These are phyloP conservation scores for Stereocaulon alpinum DNA, from an alignment of 495 filamentous ascomycete genomes.

Conservation along the genomic window DNA sequence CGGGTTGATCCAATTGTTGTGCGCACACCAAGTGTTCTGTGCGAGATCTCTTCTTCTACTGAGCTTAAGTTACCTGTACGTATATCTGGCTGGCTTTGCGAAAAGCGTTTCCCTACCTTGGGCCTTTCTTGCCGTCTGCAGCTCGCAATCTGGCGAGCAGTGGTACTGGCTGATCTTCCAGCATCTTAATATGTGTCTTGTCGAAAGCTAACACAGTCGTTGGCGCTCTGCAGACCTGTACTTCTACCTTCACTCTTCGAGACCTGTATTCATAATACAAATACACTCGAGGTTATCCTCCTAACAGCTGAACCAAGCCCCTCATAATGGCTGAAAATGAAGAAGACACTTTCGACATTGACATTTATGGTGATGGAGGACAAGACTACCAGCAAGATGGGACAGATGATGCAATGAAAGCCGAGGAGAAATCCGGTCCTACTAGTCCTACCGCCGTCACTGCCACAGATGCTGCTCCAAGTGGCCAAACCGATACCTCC, in stretches of 20 bases:
- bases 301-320: slow-evolving; percentile 14
- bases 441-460: slow-evolving; percentile 21
- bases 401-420: slow-evolving; percentile 26
- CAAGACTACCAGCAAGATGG: slow-evolving; percentile 43
- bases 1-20: slow-evolving; percentile 21
- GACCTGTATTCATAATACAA: slow-evolving; percentile 23
- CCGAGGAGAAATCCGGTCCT: slow-evolving; percentile 32
- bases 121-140: slow-evolving; percentile 6
- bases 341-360: slow-evolving; percentile 96
- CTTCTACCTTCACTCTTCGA: slow-evolving; percentile 25
- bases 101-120: not conserved
- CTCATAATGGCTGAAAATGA: slow-evolving; percentile 55
- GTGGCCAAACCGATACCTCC: slow-evolving; percentile 27
- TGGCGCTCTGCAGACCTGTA: slow-evolving; percentile 24
- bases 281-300: slow-evolving; percentile 6
- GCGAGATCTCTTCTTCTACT: slow-evolving; percentile 18
- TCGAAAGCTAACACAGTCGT: slow-evolving; percentile 19
- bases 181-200: slow-evolving; percentile 1
- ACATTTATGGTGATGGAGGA: slow-evolving; percentile 83
- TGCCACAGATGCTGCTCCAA: slow-evolving; percentile 28
- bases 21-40: slow-evolving; percentile 13
- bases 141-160: not conserved
- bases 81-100: slow-evolving; percentile 32
- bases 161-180: not conserved
- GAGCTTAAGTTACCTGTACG: slow-evolving; percentile 34